Evolutionary conservation across 352 stramenopile species (phyloP).

Genomic region (Pythium periplocum): DNA sequence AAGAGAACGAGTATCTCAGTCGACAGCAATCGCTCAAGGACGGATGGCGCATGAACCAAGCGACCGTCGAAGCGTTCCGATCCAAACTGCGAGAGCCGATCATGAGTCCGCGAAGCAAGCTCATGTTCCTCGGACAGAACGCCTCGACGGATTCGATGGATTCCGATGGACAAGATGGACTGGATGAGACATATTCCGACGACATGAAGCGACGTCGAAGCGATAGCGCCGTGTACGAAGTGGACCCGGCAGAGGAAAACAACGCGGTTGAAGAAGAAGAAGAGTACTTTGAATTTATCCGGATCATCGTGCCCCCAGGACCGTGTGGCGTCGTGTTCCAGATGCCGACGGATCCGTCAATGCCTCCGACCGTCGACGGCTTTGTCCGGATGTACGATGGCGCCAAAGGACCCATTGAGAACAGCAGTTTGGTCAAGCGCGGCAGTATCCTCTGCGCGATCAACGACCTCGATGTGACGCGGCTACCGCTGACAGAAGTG

Average conservation of each 20-base stretch:
- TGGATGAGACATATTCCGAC: not conserved
- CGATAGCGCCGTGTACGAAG: constrained; percentile 12
- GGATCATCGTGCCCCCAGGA: constrained; percentile 68
- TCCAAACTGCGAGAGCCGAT: constrained; percentile 64
- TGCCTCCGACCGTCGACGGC: constrained; percentile 58
- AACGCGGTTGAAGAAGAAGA: constrained; percentile 44
- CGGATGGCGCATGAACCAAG: constrained; percentile 32
- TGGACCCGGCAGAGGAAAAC: constrained; percentile 10
- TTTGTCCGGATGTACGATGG: constrained; percentile 68
- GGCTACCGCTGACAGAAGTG: constrained; percentile 61
- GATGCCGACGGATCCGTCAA: constrained; percentile 23
- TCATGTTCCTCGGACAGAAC: constrained; percentile 39
- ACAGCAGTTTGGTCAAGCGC: constrained; percentile 52
- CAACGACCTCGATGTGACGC: constrained; percentile 73
- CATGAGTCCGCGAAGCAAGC: constrained; percentile 66
- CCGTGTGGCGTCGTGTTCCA: constrained; percentile 71
- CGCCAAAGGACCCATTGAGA: constrained; percentile 70
- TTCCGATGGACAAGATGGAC: not conserved
- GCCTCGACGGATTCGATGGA: not conserved
- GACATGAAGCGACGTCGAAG: constrained; percentile 7
- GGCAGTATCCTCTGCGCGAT: constrained; percentile 72
- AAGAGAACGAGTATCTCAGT: constrained; percentile 19
- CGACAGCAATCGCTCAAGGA: constrained; percentile 3
- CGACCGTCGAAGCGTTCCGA: constrained; percentile 60
- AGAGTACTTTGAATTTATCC: constrained; percentile 68